Percentiles rank a stretch among this genome's conserved stretches.
These are phyloP conservation scores for Blastobotrys arbuscula DNA, from an alignment of 1,139 yeast species.

Conservation along the genomic window DNA sequence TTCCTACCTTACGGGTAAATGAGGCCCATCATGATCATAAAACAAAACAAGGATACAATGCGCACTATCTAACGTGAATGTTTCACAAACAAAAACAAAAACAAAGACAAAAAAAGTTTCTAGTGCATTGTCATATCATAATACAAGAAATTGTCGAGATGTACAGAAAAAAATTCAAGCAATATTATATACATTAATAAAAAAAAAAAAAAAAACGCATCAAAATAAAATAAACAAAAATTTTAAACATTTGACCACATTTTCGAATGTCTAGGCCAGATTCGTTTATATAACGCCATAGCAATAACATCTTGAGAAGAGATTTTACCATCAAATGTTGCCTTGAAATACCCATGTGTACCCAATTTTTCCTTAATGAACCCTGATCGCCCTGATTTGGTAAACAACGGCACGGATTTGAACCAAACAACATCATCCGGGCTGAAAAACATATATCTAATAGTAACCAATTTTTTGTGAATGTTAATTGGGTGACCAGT, in stretches of 20 bases:
- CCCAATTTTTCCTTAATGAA: conserved; percentile 93
- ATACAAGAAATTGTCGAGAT: too few species aligned
- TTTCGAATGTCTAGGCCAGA: conserved; percentile 58
- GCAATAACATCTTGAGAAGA: conserved; percentile 91
- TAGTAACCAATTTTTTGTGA: conserved; percentile 85
- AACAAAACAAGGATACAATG: too few species aligned
- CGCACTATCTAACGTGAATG: too few species aligned
- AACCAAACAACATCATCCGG: conserved; percentile 84
- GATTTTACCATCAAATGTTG: conserved; percentile 86
- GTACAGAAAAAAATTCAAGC: neutral
- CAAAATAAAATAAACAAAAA: too few species aligned
- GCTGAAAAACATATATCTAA: conserved; percentile 96
- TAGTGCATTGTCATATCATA: too few species aligned
- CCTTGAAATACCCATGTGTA: conserved; percentile 97
- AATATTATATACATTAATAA: neutral
- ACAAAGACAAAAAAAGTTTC: too few species aligned
- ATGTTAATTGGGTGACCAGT: conserved; percentile 96
- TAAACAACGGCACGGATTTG: conserved; percentile 87
- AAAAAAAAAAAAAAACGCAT: too few species aligned
- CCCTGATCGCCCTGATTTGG: conserved; percentile 89
- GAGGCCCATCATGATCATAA: too few species aligned
- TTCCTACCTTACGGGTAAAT: too few species aligned
- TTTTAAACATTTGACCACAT: conserved; percentile 9
- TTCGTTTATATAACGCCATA: conserved; percentile 89
- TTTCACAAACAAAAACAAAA: too few species aligned